These are phyloP conservation scores for Anastatica hierochuntica DNA, from an alignment of 345 rosid genomes.

Conservation along the genomic window DNA sequence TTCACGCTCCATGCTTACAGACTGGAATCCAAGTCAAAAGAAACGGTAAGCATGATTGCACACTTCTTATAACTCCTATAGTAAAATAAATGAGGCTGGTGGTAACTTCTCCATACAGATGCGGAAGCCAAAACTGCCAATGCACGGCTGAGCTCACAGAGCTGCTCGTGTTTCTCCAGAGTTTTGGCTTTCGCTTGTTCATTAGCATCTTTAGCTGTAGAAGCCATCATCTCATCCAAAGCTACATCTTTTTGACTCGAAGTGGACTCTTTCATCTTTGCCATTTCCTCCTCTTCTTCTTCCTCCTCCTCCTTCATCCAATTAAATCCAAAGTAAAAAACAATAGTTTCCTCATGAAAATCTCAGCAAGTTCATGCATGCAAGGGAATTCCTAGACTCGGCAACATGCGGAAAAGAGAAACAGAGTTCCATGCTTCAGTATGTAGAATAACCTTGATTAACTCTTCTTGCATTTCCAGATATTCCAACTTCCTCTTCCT, in stretches of 20 bases:
- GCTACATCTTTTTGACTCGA: conserved; percentile 61
- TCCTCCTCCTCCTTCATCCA: conserved; percentile 61
- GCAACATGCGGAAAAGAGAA: background rate
- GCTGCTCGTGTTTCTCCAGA: conserved; percentile 85
- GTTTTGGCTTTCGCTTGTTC: conserved; percentile 77
- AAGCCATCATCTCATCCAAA: conserved; percentile 61
- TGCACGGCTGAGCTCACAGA: conserved; percentile 96
- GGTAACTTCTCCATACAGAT: conserved; percentile 47
- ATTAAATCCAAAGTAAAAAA: background rate
- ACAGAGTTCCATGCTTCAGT: background rate
- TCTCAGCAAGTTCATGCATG: background rate
- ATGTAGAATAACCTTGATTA: conserved; percentile 55
- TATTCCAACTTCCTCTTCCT: conserved; percentile 91
- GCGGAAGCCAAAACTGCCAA: conserved; percentile 95
- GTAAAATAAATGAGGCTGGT: background rate
- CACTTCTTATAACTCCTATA: background rate
- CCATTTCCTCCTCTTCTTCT: conserved; percentile 83
- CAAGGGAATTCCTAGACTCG: too few relatives aligned
- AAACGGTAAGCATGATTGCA: conserved; percentile 10
- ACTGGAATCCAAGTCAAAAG: conserved; percentile 38
- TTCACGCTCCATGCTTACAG: conserved; percentile 94
- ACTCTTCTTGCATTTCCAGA: conserved; percentile 96
- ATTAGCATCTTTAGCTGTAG: conserved; percentile 65
- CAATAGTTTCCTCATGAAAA: background rate
- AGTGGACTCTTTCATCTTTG: conserved; percentile 67